phyloP scores from a whole-genome alignment of 1,139 yeast species.

The Meyerozyma guilliermondii region DNA sequence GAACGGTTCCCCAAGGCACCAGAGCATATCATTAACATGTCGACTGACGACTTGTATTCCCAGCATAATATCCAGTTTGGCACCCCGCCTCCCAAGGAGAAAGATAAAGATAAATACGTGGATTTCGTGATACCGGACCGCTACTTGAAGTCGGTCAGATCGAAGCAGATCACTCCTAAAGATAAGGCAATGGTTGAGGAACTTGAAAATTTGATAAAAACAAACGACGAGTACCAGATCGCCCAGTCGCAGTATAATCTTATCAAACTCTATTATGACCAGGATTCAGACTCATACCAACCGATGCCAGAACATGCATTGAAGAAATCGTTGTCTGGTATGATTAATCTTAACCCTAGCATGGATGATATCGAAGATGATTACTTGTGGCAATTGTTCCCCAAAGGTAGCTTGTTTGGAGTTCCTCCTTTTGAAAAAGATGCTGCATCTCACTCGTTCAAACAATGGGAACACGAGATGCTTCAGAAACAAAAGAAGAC shows the following conservation, averaged over 20 bases:
- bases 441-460: slow-evolving; percentile 19
- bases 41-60: slow-evolving; percentile 17
- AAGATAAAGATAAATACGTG: slow-evolving; percentile 11
- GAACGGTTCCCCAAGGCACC: slow-evolving; percentile 30
- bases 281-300: slow-evolving; percentile 22
- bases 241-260: slow-evolving; percentile 22
- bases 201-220: slow-evolving; percentile 21
- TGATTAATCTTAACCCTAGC: slow-evolving; percentile 33
- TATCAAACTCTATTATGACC: slow-evolving; percentile 25
- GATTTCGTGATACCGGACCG: slow-evolving; percentile 30
- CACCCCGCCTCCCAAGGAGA: slow-evolving; percentile 2
- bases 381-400: slow-evolving; percentile 37
- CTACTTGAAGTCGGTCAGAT: slow-evolving; percentile 20
- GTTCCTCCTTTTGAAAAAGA: slow-evolving; percentile 31
- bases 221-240: slow-evolving; percentile 22
- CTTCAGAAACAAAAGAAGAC: slow-evolving; percentile 16
- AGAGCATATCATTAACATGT: slow-evolving; percentile 12
- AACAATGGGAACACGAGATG: slow-evolving; percentile 32
- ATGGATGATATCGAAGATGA: slow-evolving; percentile 36
- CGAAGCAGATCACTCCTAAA: slow-evolving; percentile 18
- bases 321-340: slow-evolving; percentile 36
- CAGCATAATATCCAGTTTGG: slow-evolving; percentile 7
- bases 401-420: slow-evolving; percentile 32
- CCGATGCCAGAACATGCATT: slow-evolving; percentile 35
- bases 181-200: slow-evolving; percentile 24